phyloP scores from a whole-genome alignment of 768 basidiomycete genomes.

The Lentinula lateritia region DNA sequence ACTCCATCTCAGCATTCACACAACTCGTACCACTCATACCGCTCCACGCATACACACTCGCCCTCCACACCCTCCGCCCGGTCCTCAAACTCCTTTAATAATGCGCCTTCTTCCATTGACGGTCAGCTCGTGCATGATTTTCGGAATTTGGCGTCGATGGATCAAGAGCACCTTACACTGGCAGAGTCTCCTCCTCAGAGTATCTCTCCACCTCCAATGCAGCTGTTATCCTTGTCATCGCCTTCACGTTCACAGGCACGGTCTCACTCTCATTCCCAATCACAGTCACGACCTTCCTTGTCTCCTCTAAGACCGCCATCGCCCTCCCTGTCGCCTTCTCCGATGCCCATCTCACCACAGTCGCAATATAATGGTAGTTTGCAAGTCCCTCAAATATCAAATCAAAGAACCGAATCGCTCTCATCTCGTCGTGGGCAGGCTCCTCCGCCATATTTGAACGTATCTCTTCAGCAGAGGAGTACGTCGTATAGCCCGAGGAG shows the following conservation, averaged over 20 bases:
- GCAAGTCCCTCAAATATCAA: slow-evolving; percentile 29
- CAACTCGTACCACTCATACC: not conserved
- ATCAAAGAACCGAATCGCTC: slow-evolving; percentile 27
- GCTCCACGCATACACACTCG: not conserved
- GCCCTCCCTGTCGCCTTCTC: not conserved
- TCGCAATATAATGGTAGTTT: not conserved
- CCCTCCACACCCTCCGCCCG: not conserved
- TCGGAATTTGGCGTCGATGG: slow-evolving; percentile 63
- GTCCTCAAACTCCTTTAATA: slow-evolving; percentile 69
- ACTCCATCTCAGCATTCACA: not conserved
- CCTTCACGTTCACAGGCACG: slow-evolving; percentile 42
- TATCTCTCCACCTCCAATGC: slow-evolving; percentile 73
- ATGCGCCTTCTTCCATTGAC: slow-evolving; percentile 65
- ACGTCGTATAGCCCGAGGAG: slow-evolving; percentile 26
- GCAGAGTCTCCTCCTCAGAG: slow-evolving; percentile 30
- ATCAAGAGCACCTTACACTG: slow-evolving; percentile 32
- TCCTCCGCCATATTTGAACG: slow-evolving; percentile 27
- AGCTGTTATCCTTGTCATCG: slow-evolving; percentile 67
- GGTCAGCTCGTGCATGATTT: slow-evolving; percentile 75
- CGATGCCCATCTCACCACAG: not conserved
- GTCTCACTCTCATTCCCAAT: slow-evolving; percentile 21
- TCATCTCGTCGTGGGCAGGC: slow-evolving; percentile 30
- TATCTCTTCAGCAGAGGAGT: slow-evolving; percentile 33
- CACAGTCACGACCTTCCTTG: slow-evolving; percentile 43
- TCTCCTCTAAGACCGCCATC: not conserved